Conservation (phyloP, 768 basidiomycete genomes). For the Mycena maculata region DNA sequence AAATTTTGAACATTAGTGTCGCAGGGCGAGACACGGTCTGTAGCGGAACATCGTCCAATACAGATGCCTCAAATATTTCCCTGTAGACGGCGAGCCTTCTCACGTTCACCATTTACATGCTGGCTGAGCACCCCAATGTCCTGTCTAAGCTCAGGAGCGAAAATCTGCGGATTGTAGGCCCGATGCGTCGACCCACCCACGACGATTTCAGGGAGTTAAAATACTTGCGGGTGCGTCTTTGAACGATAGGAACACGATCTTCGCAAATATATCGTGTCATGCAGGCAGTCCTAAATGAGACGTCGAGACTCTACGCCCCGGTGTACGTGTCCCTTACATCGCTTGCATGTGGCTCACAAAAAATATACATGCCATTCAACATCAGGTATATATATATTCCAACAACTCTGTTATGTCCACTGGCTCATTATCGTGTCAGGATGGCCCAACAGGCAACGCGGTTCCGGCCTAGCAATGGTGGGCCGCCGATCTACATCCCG, state of each 20-base stretch:
- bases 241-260: slow-evolving; percentile 30
- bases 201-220: slow-evolving; percentile 70
- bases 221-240: slow-evolving; percentile 67
- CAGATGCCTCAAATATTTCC: background rate
- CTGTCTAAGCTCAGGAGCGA: slow-evolving; percentile 61
- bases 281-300: slow-evolving; percentile 47
- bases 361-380: slow-evolving; percentile 49
- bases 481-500: slow-evolving; percentile 54
- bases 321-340: slow-evolving; percentile 49
- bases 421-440: slow-evolving; percentile 18
- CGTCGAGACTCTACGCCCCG: slow-evolving; percentile 62
- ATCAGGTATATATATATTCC: slow-evolving; percentile 35
- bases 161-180: slow-evolving; percentile 58
- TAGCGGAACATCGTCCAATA: background rate
- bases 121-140: slow-evolving; percentile 63
- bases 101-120: slow-evolving; percentile 66
- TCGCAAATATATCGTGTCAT: background rate
- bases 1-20: slow-evolving; percentile 56
- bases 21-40: slow-evolving; percentile 59
- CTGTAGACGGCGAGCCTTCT: slow-evolving; percentile 60
- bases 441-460: slow-evolving; percentile 40
- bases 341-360: background rate
- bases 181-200: slow-evolving; percentile 58
- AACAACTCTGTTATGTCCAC: background rate
- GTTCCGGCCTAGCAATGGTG: slow-evolving; percentile 44